Base-by-base conservation (phyloP, 2,329 filamentous ascomycete genomes). In the Lomentospora prolificans region DNA sequence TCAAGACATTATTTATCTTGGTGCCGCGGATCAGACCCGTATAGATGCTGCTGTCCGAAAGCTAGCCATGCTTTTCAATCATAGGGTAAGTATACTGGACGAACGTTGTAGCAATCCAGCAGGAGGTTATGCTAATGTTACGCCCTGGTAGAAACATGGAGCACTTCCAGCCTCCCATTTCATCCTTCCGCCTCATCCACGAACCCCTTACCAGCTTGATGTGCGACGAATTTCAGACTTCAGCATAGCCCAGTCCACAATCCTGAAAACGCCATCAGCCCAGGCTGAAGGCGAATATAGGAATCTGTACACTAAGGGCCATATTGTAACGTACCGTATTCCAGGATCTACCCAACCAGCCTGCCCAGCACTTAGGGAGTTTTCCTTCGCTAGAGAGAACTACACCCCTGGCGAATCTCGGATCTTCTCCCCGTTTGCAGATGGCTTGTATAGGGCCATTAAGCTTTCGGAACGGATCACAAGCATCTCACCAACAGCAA, bases 1-100 rank as follows among this genome's bases (percentile, higher is more conserved):
- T 17, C 60, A 60, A 1, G 61, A 62, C 8, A 22, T 65, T 8
- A 7, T 69, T 2, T 70, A 70, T 12, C 59, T 70, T 8, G 67
- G 64, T 2, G 63, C 63, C 2, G 30, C 58, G 4, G 10, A 54
- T 5, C 10, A 22, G 14, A 28, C 55, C 4, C 39, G 48, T 6
- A 9, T 68, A 12, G 22, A 59, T 3, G 54, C 58, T 3, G 58
- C 60, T 3, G 52, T 59, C 4, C 50, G 28, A 17, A 65, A 61
- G 10, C 61, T 69, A 3, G 58, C 64, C 14, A 59, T 58, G 3
- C 57, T 64, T 22, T 17, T 59, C 3, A 30, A 52, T 2, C 53
- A 64, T 7, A 57, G 58, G 55, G 64, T 62, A 58, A 50, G 57
- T 31, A 19, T 25, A 67, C 64, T n/a, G n/a, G 31, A 57, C 53